phyloP scores from a whole-genome alignment of 176 grass and related monocot species.

The Bothriochloa decipiens region DNA sequence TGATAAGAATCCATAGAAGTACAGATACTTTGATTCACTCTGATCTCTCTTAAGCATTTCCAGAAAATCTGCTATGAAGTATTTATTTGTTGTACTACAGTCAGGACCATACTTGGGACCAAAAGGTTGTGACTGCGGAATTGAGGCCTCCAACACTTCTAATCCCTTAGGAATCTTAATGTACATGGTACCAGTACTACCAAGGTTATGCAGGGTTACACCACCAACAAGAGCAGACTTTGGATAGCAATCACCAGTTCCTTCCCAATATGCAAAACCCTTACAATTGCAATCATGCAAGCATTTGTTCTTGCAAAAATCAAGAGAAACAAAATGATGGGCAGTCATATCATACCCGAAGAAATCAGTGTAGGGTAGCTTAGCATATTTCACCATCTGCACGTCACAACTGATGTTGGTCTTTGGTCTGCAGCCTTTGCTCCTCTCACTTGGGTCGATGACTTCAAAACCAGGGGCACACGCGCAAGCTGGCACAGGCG shows the following conservation, averaged over 20 bases:
- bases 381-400: constrained; percentile 36
- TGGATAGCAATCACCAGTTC: constrained; percentile 44
- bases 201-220: neutral
- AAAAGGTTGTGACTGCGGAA: constrained; percentile 35
- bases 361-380: constrained; percentile 43
- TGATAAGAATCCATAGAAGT: constrained; percentile 53
- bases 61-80: constrained; percentile 21
- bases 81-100: constrained; percentile 6
- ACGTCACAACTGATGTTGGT: constrained; percentile 24
- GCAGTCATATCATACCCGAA: constrained; percentile 15
- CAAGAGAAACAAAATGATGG: constrained; percentile 4
- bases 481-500: constrained; percentile 37
- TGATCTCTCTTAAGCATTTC: constrained; percentile 5
- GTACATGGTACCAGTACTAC: constrained; percentile 39
- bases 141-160: constrained; percentile 12
- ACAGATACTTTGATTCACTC: neutral
- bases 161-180: constrained; percentile 37
- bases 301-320: constrained; percentile 37
- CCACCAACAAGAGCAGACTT: constrained; percentile 38
- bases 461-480: constrained; percentile 54
- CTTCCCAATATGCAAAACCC: constrained; percentile 47
- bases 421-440: constrained; percentile 56
- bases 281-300: constrained; percentile 38
- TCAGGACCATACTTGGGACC: constrained; percentile 32
- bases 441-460: constrained; percentile 47